phyloP scores from a whole-genome alignment of 768 basidiomycete genomes.

The Russula griseocarnosa region DNA sequence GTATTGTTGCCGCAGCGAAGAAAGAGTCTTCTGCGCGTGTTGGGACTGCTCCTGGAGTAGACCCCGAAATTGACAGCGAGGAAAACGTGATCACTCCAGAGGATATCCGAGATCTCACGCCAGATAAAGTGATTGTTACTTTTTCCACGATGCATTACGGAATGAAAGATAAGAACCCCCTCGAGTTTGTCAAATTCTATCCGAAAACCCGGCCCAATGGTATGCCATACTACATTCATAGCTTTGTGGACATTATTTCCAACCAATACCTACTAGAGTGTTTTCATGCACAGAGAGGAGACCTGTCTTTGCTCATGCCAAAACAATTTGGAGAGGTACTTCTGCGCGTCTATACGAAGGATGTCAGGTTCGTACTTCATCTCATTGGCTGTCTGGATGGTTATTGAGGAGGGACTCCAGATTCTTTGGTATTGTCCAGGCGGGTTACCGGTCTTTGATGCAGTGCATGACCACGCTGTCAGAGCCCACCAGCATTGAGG shows the following conservation, averaged over 20 bases:
- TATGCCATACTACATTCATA: conserved; percentile 32
- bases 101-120: conserved; percentile 38
- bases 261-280: conserved; percentile 41
- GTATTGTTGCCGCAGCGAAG: conserved; percentile 37
- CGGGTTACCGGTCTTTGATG: conserved; percentile 54
- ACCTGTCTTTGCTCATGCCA: conserved; percentile 65
- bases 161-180: conserved; percentile 64
- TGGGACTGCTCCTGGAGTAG: not conserved
- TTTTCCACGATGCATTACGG: conserved; percentile 70
- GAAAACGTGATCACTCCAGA: conserved; percentile 25
- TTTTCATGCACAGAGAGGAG: conserved; percentile 46
- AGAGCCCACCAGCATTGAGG: conserved; percentile 19
- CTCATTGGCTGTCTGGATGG: not conserved
- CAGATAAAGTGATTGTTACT: conserved; percentile 60
- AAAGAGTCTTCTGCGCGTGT: not conserved
- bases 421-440: conserved; percentile 61
- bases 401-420: conserved; percentile 29
- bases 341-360: conserved; percentile 65
- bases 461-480: conserved; percentile 3
- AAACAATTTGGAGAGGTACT: conserved; percentile 63
- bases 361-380: conserved; percentile 37
- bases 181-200: conserved; percentile 69
- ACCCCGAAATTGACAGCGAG: conserved; percentile 11
- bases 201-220: conserved; percentile 58
- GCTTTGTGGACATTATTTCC: not conserved